These are phyloP conservation scores for Cytidiella melzeri DNA, from an alignment of 768 basidiomycete genomes.

Conservation along the genomic window DNA sequence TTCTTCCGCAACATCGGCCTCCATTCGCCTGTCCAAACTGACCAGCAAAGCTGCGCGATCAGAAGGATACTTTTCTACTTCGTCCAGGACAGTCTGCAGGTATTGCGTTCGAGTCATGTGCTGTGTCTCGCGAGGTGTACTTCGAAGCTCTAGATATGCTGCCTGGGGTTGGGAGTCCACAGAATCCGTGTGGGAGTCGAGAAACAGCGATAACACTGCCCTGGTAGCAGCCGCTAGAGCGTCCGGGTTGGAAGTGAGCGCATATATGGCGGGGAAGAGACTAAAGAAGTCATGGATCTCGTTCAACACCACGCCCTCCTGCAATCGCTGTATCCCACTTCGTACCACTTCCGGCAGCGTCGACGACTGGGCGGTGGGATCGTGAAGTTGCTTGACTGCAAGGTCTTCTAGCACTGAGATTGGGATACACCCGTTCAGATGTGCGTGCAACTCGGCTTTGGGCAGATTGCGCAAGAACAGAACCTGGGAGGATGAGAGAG, in stretches of 20 bases:
- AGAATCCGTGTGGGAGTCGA: constrained; percentile 27
- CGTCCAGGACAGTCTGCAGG: constrained; percentile 56
- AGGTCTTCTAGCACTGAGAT: constrained; percentile 56
- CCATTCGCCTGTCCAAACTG: constrained; percentile 73
- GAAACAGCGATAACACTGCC: constrained; percentile 62
- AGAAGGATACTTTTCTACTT: constrained; percentile 50
- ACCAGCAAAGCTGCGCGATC: constrained; percentile 58
- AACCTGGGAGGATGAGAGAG: constrained; percentile 45
- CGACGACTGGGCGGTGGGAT: background rate
- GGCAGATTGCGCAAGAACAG: constrained; percentile 57
- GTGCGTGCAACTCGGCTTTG: constrained; percentile 84
- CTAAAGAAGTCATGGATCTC: constrained; percentile 66
- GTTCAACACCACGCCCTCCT: constrained; percentile 37
- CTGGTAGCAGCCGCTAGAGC: constrained; percentile 50
- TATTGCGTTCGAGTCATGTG: constrained; percentile 58
- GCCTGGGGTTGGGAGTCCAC: constrained; percentile 43
- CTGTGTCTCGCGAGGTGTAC: constrained; percentile 57
- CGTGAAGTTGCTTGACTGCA: constrained; percentile 34
- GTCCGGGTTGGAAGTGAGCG: constrained; percentile 56
- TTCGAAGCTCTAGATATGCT: constrained; percentile 76
- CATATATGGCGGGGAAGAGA: constrained; percentile 76
- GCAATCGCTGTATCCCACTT: constrained; percentile 36
- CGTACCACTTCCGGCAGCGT: constrained; percentile 26
- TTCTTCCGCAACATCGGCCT: constrained; percentile 40
- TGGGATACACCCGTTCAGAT: constrained; percentile 82